Evolutionary conservation across 768 basidiomycete genomes (phyloP).

Genomic region (Terana coerulea): DNA sequence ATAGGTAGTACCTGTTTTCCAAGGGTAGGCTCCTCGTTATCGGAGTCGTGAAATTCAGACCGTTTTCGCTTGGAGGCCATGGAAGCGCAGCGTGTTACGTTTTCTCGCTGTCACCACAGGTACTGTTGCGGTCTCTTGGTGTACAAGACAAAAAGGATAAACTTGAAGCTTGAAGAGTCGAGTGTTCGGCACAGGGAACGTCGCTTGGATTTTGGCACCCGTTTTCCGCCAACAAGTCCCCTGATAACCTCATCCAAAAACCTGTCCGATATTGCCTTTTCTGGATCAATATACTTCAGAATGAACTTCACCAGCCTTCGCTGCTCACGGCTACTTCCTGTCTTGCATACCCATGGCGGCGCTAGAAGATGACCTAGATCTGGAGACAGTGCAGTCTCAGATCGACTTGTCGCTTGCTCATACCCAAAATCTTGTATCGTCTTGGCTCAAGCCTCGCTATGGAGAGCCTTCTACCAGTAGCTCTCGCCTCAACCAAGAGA

Average conservation of each 20-base stretch:
- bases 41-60: constrained; percentile 44
- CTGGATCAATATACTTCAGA: neutral
- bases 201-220: neutral
- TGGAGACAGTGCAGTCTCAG: constrained; percentile 74
- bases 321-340: neutral
- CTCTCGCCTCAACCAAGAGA: constrained; percentile 25
- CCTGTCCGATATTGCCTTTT: neutral
- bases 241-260: neutral
- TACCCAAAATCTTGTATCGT: constrained; percentile 67
- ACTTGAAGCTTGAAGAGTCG: too few relatives aligned
- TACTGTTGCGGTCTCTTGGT: too few relatives aligned
- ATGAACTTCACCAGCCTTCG: neutral
- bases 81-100: neutral
- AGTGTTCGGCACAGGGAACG: too few relatives aligned
- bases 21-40: constrained; percentile 57
- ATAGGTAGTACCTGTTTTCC: constrained; percentile 78
- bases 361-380: constrained; percentile 53
- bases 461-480: constrained; percentile 19
- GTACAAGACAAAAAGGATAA: too few relatives aligned
- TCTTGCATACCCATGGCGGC: constrained; percentile 20
- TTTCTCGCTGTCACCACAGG: too few relatives aligned
- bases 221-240: neutral
- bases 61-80: constrained; percentile 50
- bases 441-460: constrained; percentile 64
- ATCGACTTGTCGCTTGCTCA: constrained; percentile 78